These are phyloP conservation scores for Monosporascus sp. DNA, from an alignment of 2,329 filamentous ascomycete genomes.

Conservation along the genomic window DNA sequence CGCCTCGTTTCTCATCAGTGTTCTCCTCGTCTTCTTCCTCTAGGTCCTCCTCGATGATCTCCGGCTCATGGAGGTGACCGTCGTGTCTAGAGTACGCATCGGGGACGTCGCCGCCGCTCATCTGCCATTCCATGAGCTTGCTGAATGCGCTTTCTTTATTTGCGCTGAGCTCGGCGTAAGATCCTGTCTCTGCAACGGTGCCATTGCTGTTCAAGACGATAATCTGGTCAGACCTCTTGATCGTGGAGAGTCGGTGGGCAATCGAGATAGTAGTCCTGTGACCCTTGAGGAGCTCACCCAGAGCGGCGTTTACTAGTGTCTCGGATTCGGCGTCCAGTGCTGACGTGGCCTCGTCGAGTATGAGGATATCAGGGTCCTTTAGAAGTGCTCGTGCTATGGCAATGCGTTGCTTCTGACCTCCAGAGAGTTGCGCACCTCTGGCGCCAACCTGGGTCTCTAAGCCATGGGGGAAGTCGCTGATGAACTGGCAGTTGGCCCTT, in stretches of 20 bases:
- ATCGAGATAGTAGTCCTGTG: slow-evolving; percentile 97
- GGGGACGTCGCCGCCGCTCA: slow-evolving; percentile 71
- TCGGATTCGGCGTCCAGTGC: slow-evolving; percentile 95
- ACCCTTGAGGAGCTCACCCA: slow-evolving; percentile 73
- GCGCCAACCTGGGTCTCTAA: slow-evolving; percentile 92
- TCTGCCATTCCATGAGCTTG: slow-evolving; percentile 98
- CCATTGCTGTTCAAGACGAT: slow-evolving; percentile 87
- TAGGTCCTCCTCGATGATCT: slow-evolving; percentile 47
- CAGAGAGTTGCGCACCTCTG: slow-evolving; percentile 86
- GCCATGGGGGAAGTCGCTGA: slow-evolving; percentile 92
- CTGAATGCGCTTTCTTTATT: slow-evolving; percentile 80
- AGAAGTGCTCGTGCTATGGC: slow-evolving; percentile 92
- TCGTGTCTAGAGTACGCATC: slow-evolving; percentile 31
- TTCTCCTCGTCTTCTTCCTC: slow-evolving; percentile 33
- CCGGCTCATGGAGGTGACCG: slow-evolving; percentile 43
- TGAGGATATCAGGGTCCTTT: slow-evolving; percentile 93
- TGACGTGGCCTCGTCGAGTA: slow-evolving; percentile 93
- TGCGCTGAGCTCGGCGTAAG: slow-evolving; percentile 69
- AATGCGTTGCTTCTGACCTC: slow-evolving; percentile 96
- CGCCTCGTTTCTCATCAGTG: slow-evolving; percentile 17
- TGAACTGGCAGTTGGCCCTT: slow-evolving; percentile 93
- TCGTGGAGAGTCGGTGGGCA: slow-evolving; percentile 90
- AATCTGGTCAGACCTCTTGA: slow-evolving; percentile 91
- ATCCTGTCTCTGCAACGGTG: slow-evolving; percentile 83
- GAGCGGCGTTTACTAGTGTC: slow-evolving; percentile 88